Percentiles rank a stretch among this genome's conserved stretches.
These are phyloP conservation scores for Byssoonygena ceratinophila DNA, from an alignment of 2,329 filamentous ascomycete species.

Conservation along the genomic window DNA sequence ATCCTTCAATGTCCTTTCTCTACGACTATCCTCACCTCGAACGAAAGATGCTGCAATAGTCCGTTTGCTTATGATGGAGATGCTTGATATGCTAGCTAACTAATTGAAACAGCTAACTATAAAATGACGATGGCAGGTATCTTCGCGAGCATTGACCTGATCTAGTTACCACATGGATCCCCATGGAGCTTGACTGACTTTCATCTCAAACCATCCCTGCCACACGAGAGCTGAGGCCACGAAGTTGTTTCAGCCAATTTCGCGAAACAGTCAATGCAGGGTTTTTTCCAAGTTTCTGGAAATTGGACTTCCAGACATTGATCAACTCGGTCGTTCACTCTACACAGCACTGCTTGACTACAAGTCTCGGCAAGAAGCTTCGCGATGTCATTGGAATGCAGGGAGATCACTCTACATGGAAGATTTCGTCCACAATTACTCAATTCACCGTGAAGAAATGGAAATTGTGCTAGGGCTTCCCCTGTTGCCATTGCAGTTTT, in stretches of 20 bases:
- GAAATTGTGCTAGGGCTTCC: neutral
- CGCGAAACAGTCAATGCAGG: neutral
- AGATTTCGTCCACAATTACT: neutral
- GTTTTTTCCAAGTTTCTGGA: conserved; percentile 2
- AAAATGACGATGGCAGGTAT: too few species aligned
- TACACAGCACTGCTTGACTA: neutral
- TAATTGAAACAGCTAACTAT: too few species aligned
- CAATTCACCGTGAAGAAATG: neutral
- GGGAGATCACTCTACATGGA: neutral
- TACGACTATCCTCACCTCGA: too few species aligned
- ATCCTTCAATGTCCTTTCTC: too few species aligned
- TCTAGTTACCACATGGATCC: too few species aligned
- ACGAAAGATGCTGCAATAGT: too few species aligned
- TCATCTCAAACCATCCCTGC: too few species aligned
- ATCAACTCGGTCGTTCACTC: neutral
- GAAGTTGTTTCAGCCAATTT: neutral
- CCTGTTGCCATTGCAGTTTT: neutral
- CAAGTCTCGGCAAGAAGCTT: neutral
- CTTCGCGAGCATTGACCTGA: too few species aligned
- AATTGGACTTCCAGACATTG: neutral
- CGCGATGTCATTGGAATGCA: neutral
- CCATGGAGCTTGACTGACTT: too few species aligned
- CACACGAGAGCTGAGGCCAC: too few species aligned
- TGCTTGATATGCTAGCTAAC: too few species aligned
- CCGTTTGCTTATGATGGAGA: too few species aligned